Evolutionary conservation across 2,329 filamentous ascomycete genomes (phyloP), one percentile per base, ranked within the genome.

Genomic region (Trichoderma arundinaceum): DNA sequence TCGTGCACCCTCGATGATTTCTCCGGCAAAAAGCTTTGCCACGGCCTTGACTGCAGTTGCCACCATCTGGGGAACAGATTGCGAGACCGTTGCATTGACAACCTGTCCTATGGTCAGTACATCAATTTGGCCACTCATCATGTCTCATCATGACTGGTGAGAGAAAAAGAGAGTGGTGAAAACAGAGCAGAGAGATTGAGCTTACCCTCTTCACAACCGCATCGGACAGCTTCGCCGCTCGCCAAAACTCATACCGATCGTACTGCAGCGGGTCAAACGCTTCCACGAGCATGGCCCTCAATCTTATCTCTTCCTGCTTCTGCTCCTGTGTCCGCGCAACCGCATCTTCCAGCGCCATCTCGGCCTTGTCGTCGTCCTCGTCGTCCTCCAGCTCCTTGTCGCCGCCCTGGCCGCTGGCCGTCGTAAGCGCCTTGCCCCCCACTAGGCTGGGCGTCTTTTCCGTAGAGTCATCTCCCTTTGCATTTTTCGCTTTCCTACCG

Each of bases 71-170:
- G 90, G 90, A 0, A 92, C 91, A 1, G 90, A 92, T 74, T 94
- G 91, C 0, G 90, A 92, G 8, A 93, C 88, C 1, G 91, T 92
- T 66, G 91, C 90, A 73, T 94, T 94, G 74, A 92, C 89, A 67
- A 94, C 86, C 84, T 89, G 67, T n/a, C n/a, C 2, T 35, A 38
- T 44, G 9, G 39, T 63, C 19, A 49, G 35, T 35, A 22, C 12
- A 48, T 64, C 15, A 15, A 7, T n/a, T 44, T n/a, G 9, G 39
- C 17, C 53, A 22, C 33, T 38, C 49, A 51, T 22, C 38, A 59
- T 38, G 22, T 19, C 33, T 48, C 39, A 41, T 7, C 17, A 28
- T 32, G 22, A 9, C 8, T 9, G n/a, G 12, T 4, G 19, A 28
- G 44, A 22, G 5, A 28, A 28, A 48, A 22, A 28, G 22, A 28